Conservation (phyloP, 768 basidiomycete species). For the Mycena vulgaris region DNA sequence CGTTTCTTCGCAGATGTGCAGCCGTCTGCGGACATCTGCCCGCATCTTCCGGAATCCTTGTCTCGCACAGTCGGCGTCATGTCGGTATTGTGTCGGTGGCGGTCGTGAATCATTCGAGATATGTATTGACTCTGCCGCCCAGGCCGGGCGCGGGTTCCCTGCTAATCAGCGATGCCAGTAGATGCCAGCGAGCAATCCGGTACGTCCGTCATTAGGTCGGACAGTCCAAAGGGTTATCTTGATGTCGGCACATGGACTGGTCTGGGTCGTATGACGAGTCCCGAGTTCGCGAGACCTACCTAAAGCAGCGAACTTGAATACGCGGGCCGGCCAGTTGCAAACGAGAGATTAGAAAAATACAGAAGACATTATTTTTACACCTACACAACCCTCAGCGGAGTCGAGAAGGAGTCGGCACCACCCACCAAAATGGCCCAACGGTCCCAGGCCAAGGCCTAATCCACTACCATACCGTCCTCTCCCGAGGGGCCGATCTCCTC, state of each 20-base stretch:
- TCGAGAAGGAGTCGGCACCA: neutral
- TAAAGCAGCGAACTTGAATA: neutral
- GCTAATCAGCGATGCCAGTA: neutral
- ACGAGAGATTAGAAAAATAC: constrained; percentile 32
- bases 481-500: constrained; percentile 70
- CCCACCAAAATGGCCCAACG: constrained; percentile 10
- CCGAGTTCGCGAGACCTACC: neutral
- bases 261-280: constrained; percentile 16
- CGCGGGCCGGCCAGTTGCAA: constrained; percentile 25
- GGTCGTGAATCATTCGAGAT: neutral
- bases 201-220: constrained; percentile 12
- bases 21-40: neutral
- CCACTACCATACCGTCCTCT: constrained; percentile 54
- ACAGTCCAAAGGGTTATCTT: neutral
- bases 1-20: neutral
- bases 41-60: neutral
- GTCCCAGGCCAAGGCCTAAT: constrained; percentile 27
- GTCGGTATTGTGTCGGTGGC: constrained; percentile 34
- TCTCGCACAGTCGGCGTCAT: constrained; percentile 4
- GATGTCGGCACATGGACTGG: neutral
- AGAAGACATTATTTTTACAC: constrained; percentile 18
- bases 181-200: constrained; percentile 7
- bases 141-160: neutral
- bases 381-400: constrained; percentile 18
- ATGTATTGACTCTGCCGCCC: constrained; percentile 9